Evolutionary conservation across 2,329 filamentous ascomycete species (phyloP).

Genomic region (Coniochaeta sp.): DNA sequence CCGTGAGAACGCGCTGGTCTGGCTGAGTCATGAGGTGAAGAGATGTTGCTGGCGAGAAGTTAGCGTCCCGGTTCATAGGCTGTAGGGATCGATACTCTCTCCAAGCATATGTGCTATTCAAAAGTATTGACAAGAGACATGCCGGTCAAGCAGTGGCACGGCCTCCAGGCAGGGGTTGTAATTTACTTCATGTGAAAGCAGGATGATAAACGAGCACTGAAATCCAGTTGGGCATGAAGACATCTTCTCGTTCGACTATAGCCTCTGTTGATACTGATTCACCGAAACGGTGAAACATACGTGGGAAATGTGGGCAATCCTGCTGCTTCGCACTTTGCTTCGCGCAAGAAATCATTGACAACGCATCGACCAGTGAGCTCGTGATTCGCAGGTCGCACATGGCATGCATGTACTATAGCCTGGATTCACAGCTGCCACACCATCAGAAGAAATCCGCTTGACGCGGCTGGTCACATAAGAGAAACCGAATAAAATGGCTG

Average conservation of each 20-base stretch:
- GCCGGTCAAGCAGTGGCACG: background rate
- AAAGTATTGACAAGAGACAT: too few species aligned
- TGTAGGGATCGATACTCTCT: too few species aligned
- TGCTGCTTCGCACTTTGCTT: background rate
- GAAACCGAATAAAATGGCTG: background rate
- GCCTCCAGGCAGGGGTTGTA: background rate
- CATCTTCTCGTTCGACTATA: background rate
- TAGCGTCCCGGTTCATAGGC: too few species aligned
- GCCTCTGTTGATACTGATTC: background rate
- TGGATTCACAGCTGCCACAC: background rate
- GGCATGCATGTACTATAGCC: background rate
- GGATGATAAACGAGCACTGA: background rate
- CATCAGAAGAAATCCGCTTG: background rate
- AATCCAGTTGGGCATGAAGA: background rate
- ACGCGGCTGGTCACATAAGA: background rate
- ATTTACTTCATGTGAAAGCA: background rate
- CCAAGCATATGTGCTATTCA: too few species aligned
- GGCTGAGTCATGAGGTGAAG: too few species aligned
- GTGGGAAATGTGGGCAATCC: background rate
- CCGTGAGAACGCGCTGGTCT: too few species aligned
- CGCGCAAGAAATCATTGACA: background rate
- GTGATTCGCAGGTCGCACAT: background rate
- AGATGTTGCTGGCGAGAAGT: too few species aligned
- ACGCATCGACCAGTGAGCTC: background rate
- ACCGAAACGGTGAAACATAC: background rate